phyloP scores from a whole-genome alignment of 108 stramenopile genomes.

The Seminavis robusta region DNA sequence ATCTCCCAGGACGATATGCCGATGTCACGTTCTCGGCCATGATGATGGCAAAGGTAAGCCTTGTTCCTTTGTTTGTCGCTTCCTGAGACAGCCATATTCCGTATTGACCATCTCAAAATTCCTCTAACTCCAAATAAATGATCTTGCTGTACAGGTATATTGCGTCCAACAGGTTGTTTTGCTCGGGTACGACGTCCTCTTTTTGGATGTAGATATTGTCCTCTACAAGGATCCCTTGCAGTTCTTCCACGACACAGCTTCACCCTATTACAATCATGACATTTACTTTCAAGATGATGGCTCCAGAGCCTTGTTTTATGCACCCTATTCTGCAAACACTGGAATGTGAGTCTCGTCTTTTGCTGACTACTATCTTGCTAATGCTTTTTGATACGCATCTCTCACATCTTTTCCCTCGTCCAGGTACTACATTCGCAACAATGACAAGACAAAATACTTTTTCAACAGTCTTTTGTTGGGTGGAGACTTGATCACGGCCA shows the following conservation, averaged over 20 bases:
- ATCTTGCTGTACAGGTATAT: too few species aligned
- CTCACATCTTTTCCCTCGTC: conserved; percentile 7
- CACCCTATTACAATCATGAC: conserved; percentile 55
- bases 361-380: conserved; percentile 60
- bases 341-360: conserved; percentile 39
- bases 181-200: conserved; percentile 79
- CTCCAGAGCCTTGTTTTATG: conserved; percentile 21
- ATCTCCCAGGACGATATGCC: conserved; percentile 53
- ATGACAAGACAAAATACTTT: conserved; percentile 65
- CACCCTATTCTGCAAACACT: conserved; percentile 21
- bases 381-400: not conserved
- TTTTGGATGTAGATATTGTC: conserved; percentile 78
- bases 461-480: conserved; percentile 52
- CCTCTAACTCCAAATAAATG: too few species aligned
- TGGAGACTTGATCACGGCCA: conserved; percentile 64
- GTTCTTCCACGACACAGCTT: conserved; percentile 46
- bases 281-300: conserved; percentile 92
- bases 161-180: conserved; percentile 59
- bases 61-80: too few species aligned
- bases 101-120: too few species aligned
- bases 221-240: conserved; percentile 61
- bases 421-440: conserved; percentile 79
- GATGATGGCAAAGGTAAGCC: conserved; percentile 92
- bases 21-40: conserved; percentile 70
- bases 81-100: too few species aligned